A percentile compares a stretch with the other conserved stretches of the same genome.
Evolutionary conservation across 2,329 filamentous ascomycete species (phyloP).

Genomic region (Aquanectria penicillioides): DNA sequence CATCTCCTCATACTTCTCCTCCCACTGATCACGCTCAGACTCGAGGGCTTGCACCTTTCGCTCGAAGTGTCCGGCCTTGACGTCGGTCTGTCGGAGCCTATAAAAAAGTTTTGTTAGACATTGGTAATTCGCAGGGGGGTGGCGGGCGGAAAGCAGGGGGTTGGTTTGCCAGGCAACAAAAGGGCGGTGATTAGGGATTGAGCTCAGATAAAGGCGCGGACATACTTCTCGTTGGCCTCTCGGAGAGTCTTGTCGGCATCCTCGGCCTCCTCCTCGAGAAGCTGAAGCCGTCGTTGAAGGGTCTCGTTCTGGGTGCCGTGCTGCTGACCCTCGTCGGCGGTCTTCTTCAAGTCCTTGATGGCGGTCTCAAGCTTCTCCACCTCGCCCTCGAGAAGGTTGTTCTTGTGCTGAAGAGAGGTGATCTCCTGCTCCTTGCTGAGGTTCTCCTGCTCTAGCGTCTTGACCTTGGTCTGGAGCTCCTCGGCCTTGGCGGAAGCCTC

Average conservation of each 20-base stretch:
- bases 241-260: conserved; percentile 95
- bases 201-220: conserved; percentile 37
- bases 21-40: conserved; percentile 91
- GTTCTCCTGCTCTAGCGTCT: conserved; percentile 93
- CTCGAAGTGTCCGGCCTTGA: conserved; percentile 99
- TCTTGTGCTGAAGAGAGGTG: conserved; percentile 95
- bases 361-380: conserved; percentile 90
- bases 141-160: conserved; percentile 4
- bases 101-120: conserved; percentile 31
- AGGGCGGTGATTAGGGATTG: conserved; percentile 34
- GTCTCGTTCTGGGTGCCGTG: conserved; percentile 90
- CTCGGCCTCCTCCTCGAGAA: conserved; percentile 98
- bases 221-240: conserved; percentile 98
- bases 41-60: conserved; percentile 99
- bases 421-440: conserved; percentile 98
- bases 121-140: background rate
- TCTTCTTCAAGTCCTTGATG: conserved; percentile 88
- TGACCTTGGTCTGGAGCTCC: conserved; percentile 88
- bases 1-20: conserved; percentile 98
- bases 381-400: conserved; percentile 87
- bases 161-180: conserved; percentile 22
- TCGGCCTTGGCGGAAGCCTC: conserved; percentile 83
- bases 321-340: conserved; percentile 84
- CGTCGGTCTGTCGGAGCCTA: conserved; percentile 98
- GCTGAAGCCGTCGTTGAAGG: conserved; percentile 89